Evolutionary conservation across 306 rosid species (phyloP).

Genomic region (Trichosanthes cucumerina): DNA sequence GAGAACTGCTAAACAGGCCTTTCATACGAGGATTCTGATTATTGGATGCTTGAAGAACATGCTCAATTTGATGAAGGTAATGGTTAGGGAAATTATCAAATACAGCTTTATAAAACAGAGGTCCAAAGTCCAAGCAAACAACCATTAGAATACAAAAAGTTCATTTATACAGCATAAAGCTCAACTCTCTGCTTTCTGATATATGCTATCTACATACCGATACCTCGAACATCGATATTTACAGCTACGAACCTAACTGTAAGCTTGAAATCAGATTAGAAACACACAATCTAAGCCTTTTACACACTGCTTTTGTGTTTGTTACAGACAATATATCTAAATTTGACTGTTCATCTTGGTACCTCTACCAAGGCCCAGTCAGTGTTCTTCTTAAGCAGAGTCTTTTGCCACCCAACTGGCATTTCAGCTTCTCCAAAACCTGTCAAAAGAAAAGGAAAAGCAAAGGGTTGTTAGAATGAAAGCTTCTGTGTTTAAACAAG

Average conservation of each 20-base stretch:
- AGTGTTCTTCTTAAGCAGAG: conserved; percentile 72
- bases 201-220: background rate
- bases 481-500: background rate
- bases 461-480: background rate
- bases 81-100: background rate
- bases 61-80: background rate
- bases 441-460: conserved; percentile 19
- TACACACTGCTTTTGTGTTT: background rate
- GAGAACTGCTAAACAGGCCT: background rate
- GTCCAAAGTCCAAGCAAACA: conserved; percentile 1
- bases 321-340: background rate
- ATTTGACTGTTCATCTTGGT: background rate
- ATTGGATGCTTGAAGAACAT: background rate
- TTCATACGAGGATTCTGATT: background rate
- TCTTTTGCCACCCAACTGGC: conserved; percentile 33
- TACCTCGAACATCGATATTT: background rate
- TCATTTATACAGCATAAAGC: conserved; percentile 24
- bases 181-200: background rate
- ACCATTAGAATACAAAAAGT: conserved; percentile 18
- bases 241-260: background rate
- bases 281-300: background rate
- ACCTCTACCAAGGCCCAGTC: conserved; percentile 82
- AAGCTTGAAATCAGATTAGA: conserved; percentile 1
- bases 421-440: conserved; percentile 32
- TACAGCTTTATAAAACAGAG: background rate